These are phyloP conservation scores for Citrus unshiu DNA, from an alignment of 345 rosid genomes.

Conservation along the genomic window DNA sequence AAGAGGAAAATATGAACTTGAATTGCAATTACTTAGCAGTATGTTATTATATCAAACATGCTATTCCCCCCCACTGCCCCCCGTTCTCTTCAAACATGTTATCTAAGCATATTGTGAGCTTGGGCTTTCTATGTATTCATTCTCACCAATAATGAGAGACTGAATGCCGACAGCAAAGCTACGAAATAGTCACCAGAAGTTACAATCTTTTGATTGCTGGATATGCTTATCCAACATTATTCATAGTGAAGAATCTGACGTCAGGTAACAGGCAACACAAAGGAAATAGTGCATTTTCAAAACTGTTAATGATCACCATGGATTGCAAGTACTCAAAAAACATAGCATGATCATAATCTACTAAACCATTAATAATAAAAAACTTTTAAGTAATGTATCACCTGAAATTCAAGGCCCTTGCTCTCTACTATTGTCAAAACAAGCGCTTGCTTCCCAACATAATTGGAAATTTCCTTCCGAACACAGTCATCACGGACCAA, in stretches of 20 bases:
- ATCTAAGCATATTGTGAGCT: not conserved
- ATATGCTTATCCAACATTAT: not conserved
- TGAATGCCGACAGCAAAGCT: not conserved
- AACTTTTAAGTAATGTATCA: not conserved
- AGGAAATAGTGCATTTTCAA: not conserved
- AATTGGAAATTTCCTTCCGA: slow-evolving; percentile 21
- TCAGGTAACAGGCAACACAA: not conserved
- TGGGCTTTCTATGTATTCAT: not conserved
- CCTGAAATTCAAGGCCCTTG: slow-evolving; percentile 60
- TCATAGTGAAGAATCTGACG: not conserved
- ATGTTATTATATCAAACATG: not conserved
- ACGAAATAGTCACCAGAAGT: not conserved
- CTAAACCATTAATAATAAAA: not conserved
- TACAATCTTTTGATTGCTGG: not conserved
- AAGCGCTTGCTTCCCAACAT: slow-evolving; percentile 49
- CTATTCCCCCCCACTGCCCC: too few relatives aligned
- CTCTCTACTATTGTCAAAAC: slow-evolving; percentile 41
- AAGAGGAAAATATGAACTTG: not conserved
- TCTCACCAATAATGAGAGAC: not conserved
- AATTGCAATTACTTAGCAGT: not conserved
- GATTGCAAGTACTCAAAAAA: not conserved
- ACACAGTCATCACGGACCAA: slow-evolving; percentile 41
- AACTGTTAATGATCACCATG: not conserved
- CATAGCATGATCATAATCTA: not conserved
- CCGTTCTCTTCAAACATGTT: not conserved